Conservation (phyloP, 2,329 filamentous ascomycete species). For the Exophiala bonariae region DNA sequence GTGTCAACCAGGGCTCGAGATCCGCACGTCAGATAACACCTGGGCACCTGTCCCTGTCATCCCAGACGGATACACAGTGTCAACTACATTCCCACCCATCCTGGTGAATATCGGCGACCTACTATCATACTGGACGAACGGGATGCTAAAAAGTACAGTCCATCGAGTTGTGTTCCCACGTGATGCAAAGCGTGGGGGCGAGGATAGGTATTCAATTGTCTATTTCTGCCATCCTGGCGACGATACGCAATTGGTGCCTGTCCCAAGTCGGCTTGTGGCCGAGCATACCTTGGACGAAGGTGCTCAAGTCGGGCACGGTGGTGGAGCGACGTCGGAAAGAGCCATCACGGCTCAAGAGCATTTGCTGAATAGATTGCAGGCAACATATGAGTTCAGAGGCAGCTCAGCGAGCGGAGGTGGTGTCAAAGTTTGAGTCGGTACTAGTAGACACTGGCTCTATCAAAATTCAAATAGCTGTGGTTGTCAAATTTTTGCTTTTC, state of each 20-base stretch:
- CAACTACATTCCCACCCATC: conserved; percentile 64
- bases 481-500: too few relatives aligned
- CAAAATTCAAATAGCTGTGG: neutral
- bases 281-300: conserved; percentile 32
- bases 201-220: conserved; percentile 58
- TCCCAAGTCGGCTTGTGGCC: conserved; percentile 54
- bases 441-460: neutral
- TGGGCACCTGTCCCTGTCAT: conserved; percentile 69
- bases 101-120: conserved; percentile 71
- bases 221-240: conserved; percentile 66
- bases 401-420: conserved; percentile 13
- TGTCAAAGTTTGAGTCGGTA: neutral
- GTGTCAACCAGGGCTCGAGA: conserved; percentile 83
- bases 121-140: conserved; percentile 85
- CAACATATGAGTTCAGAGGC: conserved; percentile 54
- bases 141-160: conserved; percentile 80
- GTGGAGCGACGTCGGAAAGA: conserved; percentile 36
- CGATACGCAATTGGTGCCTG: conserved; percentile 52
- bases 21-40: conserved; percentile 60
- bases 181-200: conserved; percentile 39
- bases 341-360: conserved; percentile 60
- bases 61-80: conserved; percentile 51
- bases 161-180: conserved; percentile 78
- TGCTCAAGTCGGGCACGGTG: conserved; percentile 43
- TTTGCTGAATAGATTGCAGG: conserved; percentile 56